Conservation (phyloP, 169 alveolate species). For the Plasmodium gallinaceum region DNA sequence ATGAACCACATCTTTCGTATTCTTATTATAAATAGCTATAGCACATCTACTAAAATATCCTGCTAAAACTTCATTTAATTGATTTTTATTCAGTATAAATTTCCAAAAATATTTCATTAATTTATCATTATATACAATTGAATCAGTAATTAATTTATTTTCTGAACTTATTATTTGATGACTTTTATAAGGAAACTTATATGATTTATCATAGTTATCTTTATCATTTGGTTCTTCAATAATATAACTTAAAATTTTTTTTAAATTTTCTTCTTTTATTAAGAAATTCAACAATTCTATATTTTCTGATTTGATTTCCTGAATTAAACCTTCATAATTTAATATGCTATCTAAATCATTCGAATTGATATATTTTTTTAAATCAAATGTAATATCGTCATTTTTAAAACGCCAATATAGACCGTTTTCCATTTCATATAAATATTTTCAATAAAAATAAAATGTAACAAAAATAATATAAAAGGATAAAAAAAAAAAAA, state of each 20-base stretch:
- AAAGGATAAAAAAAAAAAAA: too few species aligned
- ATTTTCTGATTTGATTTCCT: conserved; percentile 58
- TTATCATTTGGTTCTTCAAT: conserved; percentile 46
- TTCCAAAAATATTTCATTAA: conserved; percentile 59
- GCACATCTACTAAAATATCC: conserved; percentile 75
- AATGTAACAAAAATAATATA: too few species aligned
- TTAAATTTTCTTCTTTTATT: conserved; percentile 39
- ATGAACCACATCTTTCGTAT: conserved; percentile 60
- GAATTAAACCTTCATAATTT: conserved; percentile 57
- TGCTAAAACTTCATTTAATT: conserved; percentile 59
- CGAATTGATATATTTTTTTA: conserved; percentile 19
- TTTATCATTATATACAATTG: conserved; percentile 45
- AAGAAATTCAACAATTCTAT: conserved; percentile 26
- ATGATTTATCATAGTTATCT: conserved; percentile 35
- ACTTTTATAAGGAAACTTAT: conserved; percentile 56
- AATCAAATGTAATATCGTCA: conserved; percentile 17
- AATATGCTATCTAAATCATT: conserved; percentile 32
- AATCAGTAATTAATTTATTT: conserved; percentile 50
- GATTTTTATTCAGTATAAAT: conserved; percentile 38
- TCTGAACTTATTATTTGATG: conserved; percentile 64
- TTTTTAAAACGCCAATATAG: conserved; percentile 37
- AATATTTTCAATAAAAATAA: too few species aligned
- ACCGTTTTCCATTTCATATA: conserved; percentile 20
- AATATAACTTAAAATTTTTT: conserved; percentile 37
- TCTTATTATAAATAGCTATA: conserved; percentile 54